These are phyloP conservation scores for Aureobasidium sp. DNA, from an alignment of 2,329 filamentous ascomycete genomes.

Conservation along the genomic window DNA sequence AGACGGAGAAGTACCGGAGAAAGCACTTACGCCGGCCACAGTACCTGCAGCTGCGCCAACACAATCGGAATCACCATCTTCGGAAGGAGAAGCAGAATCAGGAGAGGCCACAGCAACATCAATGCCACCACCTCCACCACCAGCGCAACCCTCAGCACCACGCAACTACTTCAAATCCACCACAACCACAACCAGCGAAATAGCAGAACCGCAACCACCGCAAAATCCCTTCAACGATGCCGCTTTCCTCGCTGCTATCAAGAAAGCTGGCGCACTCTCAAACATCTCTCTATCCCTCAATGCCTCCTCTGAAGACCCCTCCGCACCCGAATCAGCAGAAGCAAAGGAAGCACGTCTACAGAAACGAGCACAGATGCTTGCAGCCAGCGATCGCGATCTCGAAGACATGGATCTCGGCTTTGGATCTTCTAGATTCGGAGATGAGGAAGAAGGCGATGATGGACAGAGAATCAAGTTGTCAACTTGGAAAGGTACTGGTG, in stretches of 20 bases:
- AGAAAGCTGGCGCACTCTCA: conserved; percentile 59
- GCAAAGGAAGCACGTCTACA: conserved; percentile 58
- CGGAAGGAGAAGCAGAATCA: neutral
- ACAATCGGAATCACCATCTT: neutral
- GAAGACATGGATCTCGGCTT: conserved; percentile 94
- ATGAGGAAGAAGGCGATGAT: conserved; percentile 74
- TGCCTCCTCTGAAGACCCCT: conserved; percentile 39
- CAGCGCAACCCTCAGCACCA: conserved; percentile 10
- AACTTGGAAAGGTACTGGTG: conserved; percentile 52
- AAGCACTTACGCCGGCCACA: neutral
- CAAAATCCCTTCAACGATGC: conserved; percentile 55
- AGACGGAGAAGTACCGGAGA: neutral
- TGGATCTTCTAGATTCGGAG: conserved; percentile 77
- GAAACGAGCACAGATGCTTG: conserved; percentile 59
- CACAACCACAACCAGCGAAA: conserved; percentile 15
- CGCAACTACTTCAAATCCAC: conserved; percentile 35
- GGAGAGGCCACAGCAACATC: neutral
- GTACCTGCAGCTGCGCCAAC: neutral
- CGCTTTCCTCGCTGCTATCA: conserved; percentile 73
- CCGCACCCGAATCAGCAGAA: conserved; percentile 43
- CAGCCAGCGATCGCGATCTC: conserved; percentile 66
- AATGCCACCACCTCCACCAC: conserved; percentile 16
- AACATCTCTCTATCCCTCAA: conserved; percentile 21
- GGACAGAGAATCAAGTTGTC: conserved; percentile 57
- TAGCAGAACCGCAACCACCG: conserved; percentile 17